Base-by-base conservation (phyloP, 1,284 basidiomycete species). In the Sanghuangporus weigelae region DNA sequence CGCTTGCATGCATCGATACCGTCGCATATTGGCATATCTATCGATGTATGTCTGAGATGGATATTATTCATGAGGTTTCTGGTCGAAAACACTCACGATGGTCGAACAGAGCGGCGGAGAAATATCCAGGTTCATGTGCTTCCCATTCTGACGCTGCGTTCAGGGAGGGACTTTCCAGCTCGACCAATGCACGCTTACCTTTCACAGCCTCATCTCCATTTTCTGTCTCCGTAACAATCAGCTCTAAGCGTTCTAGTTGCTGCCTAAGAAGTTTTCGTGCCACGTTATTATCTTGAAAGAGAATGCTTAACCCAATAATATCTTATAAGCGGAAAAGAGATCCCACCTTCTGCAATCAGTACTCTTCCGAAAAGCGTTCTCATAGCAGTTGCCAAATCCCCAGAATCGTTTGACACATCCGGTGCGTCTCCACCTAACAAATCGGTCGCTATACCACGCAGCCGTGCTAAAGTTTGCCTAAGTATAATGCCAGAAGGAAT, bases 11-110 rank as follows among this genome's bases (percentile, higher is more conserved):
- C 87, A 68, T 89, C 86, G 6, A 90, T 86, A 11, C 87, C 87
- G 68, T 90, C 87, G 67, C 86, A 88, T 61, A 90, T 78, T 1
- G 87, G 87, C 87, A 90, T 90, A 69, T 89, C 87, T 89, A 63
- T 26, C 7, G 21, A 36, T 16, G 44, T 46, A n/a, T 16, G 21
- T 31, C 26, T 7, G 14, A 57, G 11, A 60, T 11, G 21, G 16
- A 14, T 50, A 26, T 59, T 16, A 49, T 19, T 10, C 7, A 56
- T 23, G 60, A 40, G 59, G 40, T 35, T 39, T 23, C 26, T 44
- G 42, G 50, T 26, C 39, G 36, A 16, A 5, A 19, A 53, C 0
- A 75, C 83, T 71, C 68, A 88, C 86, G 87, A 72, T 90, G 87
- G 69, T 90, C 87, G 68, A 90, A 90, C 38, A 90, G 69, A 2